phyloP scores from a whole-genome alignment of 208 protist species.

The Leishmania major region DNA sequence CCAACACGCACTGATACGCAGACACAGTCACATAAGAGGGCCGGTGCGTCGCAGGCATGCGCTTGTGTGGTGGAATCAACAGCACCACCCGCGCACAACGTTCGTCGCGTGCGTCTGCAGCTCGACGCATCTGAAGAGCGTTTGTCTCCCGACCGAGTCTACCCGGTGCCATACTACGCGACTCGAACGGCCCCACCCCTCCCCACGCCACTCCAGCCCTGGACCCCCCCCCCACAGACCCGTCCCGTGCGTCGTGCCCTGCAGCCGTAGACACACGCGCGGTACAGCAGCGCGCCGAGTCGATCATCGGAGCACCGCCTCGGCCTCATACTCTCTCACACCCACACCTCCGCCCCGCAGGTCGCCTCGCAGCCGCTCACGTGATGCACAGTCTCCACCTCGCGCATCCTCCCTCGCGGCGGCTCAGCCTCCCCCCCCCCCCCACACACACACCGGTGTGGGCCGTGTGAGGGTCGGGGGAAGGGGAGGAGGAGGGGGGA shows the following conservation, averaged over 20 bases:
- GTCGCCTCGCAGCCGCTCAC: not conserved
- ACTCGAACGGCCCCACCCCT: too few species aligned
- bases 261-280: not conserved
- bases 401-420: too few species aligned
- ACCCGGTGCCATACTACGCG: too few species aligned
- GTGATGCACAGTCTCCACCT: not conserved
- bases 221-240: too few species aligned
- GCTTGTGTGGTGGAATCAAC: not conserved
- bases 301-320: not conserved
- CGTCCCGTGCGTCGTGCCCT: too few species aligned
- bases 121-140: too few species aligned
- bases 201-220: not conserved
- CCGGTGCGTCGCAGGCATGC: too few species aligned
- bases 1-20: not conserved
- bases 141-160: too few species aligned
- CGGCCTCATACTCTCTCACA: not conserved
- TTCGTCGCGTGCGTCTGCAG: not conserved
- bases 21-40: not conserved
- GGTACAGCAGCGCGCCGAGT: not conserved
- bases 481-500: not conserved
- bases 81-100: not conserved
- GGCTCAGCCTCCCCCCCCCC: not conserved
- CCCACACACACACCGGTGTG: not conserved
- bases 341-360: not conserved
- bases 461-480: not conserved